Conservation (phyloP, 2,329 filamentous ascomycete species). For the Aureobasidium sp. region DNA sequence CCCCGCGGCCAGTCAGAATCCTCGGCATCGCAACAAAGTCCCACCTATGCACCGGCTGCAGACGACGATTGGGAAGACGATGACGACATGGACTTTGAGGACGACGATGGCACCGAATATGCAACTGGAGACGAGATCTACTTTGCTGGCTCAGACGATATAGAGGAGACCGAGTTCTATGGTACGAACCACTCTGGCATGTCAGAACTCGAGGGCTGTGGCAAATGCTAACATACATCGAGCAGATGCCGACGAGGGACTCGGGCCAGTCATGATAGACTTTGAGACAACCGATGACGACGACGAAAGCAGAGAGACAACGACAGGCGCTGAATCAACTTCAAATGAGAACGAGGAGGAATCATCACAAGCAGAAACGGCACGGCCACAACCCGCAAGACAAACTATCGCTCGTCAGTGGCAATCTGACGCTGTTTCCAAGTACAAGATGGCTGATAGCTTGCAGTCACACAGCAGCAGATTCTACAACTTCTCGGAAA, state of each 20-base stretch:
- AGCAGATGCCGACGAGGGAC: conserved; percentile 36
- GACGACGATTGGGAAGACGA: conserved; percentile 25
- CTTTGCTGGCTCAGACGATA: conserved; percentile 29
- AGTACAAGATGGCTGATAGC: conserved; percentile 17
- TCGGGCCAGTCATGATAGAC: conserved; percentile 33
- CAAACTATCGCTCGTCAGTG: conserved; percentile 28
- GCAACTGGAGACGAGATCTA: conserved; percentile 28
- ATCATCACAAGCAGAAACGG: conserved; percentile 30
- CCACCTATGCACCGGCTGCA: background rate
- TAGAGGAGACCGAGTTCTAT: conserved; percentile 31
- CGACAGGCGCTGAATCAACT: conserved; percentile 17
- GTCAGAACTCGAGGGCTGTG: conserved; percentile 27
- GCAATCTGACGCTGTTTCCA: background rate
- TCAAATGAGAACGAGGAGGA: conserved; percentile 26
- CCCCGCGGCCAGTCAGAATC: conserved; percentile 3
- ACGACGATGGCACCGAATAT: conserved; percentile 30
- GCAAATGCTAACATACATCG: background rate
- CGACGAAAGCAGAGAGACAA: conserved; percentile 26
- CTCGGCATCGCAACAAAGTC: background rate
- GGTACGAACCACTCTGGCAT: conserved; percentile 27
- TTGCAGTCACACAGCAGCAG: conserved; percentile 41
- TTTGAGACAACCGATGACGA: conserved; percentile 34
- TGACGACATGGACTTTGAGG: conserved; percentile 48
- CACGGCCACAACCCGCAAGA: conserved; percentile 19
- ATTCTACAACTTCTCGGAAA: conserved; percentile 50